A percentile compares a stretch with the other conserved stretches of the same genome.
Conservation (phyloP, 176 grass and related monocot species). For the Typha latifolia region DNA sequence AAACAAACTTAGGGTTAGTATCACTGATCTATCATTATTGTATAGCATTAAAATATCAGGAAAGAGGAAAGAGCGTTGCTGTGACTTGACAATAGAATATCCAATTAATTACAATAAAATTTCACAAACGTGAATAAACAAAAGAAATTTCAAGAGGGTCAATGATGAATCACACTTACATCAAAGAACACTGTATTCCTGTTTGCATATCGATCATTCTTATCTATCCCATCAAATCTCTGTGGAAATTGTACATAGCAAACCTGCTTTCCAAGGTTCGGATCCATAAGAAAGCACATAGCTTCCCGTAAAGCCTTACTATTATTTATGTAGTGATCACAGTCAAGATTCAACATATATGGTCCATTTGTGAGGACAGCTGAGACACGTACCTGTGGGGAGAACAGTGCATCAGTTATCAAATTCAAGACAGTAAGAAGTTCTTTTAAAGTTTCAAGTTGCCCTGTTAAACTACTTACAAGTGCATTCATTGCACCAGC, state of each 20-base stretch:
- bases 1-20: too few relatives aligned
- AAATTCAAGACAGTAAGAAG: slow-evolving; percentile 23
- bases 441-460: slow-evolving; percentile 1
- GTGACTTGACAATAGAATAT: neutral
- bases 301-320: slow-evolving; percentile 89
- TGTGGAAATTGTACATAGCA: slow-evolving; percentile 97
- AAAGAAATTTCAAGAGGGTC: neutral
- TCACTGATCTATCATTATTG: too few relatives aligned
- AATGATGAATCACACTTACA: slow-evolving; percentile 44
- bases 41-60: too few relatives aligned
- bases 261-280: slow-evolving; percentile 79
- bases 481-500: slow-evolving; percentile 99
- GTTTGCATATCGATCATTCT: slow-evolving; percentile 93
- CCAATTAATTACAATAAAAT: neutral
- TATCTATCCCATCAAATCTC: slow-evolving; percentile 94
- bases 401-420: slow-evolving; percentile 14
- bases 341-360: slow-evolving; percentile 97
- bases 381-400: slow-evolving; percentile 80
- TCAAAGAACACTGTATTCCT: slow-evolving; percentile 96
- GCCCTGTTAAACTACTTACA: slow-evolving; percentile 49
- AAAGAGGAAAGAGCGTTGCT: neutral
- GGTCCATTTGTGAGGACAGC: slow-evolving; percentile 97
- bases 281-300: slow-evolving; percentile 99
- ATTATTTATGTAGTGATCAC: slow-evolving; percentile 99
- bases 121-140: neutral